Conservation (phyloP, 2,329 filamentous ascomycete species). For the Aspergillus pseudoterreus region DNA sequence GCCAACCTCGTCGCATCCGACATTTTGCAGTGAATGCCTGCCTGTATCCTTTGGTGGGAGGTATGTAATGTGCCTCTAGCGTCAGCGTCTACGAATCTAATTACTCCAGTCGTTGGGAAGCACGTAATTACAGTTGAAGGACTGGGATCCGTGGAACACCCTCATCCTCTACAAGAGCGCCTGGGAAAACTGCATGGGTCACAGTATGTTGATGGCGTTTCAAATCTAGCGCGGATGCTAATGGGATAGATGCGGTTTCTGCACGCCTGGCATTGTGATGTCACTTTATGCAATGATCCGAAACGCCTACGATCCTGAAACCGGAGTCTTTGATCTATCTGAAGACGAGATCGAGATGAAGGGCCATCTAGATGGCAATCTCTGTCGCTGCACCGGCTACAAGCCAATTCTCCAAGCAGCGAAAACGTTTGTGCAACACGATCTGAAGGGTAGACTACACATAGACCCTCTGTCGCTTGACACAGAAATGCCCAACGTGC, state of each 20-base stretch:
- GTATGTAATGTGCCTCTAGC: slow-evolving; percentile 3
- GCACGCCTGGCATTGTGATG: slow-evolving; percentile 88
- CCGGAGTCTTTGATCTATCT: slow-evolving; percentile 69
- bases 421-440: slow-evolving; percentile 64
- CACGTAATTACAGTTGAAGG: slow-evolving; percentile 92
- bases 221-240: neutral
- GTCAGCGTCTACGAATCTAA: neutral
- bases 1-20: slow-evolving; percentile 70
- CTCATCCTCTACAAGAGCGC: slow-evolving; percentile 79
- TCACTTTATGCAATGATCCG: slow-evolving; percentile 24
- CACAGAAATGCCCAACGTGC: neutral
- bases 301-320: slow-evolving; percentile 67
- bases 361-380: slow-evolving; percentile 77
- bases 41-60: slow-evolving; percentile 76
- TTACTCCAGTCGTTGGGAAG: slow-evolving; percentile 68
- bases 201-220: slow-evolving; percentile 42
- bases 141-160: slow-evolving; percentile 73
- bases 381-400: slow-evolving; percentile 86
- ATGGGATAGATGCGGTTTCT: slow-evolving; percentile 63
- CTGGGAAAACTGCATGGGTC: slow-evolving; percentile 83
- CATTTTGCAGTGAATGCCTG: slow-evolving; percentile 88
- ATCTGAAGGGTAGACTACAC: slow-evolving; percentile 39
- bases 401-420: slow-evolving; percentile 82
- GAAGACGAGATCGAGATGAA: slow-evolving; percentile 67
- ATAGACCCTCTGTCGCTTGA: neutral